Evolutionary conservation across 768 basidiomycete species (phyloP).

Genomic region (Suillus plorans): DNA sequence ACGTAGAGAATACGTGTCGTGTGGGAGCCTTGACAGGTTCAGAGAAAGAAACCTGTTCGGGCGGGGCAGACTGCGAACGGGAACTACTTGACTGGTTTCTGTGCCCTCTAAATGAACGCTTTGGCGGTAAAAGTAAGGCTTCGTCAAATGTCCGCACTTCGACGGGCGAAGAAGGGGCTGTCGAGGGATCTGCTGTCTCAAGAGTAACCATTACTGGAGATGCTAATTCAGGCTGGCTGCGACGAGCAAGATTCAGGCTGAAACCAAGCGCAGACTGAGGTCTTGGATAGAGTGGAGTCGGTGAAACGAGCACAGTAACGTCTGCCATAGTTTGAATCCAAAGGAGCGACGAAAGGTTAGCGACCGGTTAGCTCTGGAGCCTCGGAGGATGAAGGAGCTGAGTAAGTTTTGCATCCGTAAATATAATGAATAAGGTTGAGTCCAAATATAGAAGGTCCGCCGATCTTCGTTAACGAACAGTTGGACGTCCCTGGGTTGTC

Average conservation of each 20-base stretch:
- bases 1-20: conserved; percentile 18
- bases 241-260: conserved; percentile 26
- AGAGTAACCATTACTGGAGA: conserved; percentile 33
- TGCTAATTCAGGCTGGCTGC: conserved; percentile 27
- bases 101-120: conserved; percentile 26
- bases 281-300: conserved; percentile 25
- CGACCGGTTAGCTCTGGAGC: too few relatives aligned
- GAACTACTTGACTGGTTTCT: conserved; percentile 11
- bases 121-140: conserved; percentile 25
- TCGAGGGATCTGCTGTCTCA: conserved; percentile 25
- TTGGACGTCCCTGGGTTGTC: too few relatives aligned
- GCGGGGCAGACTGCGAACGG: conserved; percentile 26
- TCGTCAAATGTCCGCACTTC: conserved; percentile 20
- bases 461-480: not conserved
- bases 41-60: not conserved
- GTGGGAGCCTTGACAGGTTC: conserved; percentile 8
- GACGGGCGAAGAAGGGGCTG: conserved; percentile 25
- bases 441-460: conserved; percentile 2
- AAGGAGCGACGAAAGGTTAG: conserved; percentile 1
- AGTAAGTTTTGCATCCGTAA: not conserved
- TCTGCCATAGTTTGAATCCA: conserved; percentile 26
- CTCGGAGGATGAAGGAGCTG: too few relatives aligned
- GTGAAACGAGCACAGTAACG: conserved; percentile 33
- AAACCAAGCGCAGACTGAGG: conserved; percentile 24
- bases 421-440: not conserved